These are phyloP conservation scores for Annulohypoxylon truncatum DNA, from an alignment of 2,329 filamentous ascomycete genomes.

Conservation along the genomic window DNA sequence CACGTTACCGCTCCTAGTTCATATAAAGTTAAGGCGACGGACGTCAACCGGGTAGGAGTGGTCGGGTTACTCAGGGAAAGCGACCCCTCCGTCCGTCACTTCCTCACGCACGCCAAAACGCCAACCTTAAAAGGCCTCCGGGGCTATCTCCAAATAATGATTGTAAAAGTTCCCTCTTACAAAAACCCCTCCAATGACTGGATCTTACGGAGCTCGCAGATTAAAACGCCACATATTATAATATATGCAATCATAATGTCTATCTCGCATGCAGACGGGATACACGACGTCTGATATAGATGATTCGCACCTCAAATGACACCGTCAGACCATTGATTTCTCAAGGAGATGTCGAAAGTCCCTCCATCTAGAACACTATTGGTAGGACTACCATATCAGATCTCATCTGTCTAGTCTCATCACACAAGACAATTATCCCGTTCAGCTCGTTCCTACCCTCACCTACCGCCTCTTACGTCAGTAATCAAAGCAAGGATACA, in stretches of 20 bases:
- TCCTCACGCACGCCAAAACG: neutral
- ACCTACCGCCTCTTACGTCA: slow-evolving; percentile 52
- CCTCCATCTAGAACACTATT: slow-evolving; percentile 52
- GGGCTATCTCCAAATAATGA: neutral
- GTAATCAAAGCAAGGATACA: slow-evolving; percentile 54
- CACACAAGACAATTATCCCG: slow-evolving; percentile 48
- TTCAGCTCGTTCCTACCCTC: slow-evolving; percentile 51
- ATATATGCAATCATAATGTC: slow-evolving; percentile 46
- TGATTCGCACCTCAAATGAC: slow-evolving; percentile 54
- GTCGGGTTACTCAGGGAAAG: neutral
- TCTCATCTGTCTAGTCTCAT: slow-evolving; percentile 58
- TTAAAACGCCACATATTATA: slow-evolving; percentile 14
- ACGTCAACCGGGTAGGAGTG: neutral
- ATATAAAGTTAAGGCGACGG: too few species aligned
- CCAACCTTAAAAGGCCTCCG: neutral
- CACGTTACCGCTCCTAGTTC: too few species aligned
- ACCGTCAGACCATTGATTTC: slow-evolving; percentile 47
- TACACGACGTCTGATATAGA: slow-evolving; percentile 52
- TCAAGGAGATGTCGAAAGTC: slow-evolving; percentile 22
- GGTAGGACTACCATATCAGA: slow-evolving; percentile 53
- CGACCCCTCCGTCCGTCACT: neutral
- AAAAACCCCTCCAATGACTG: neutral
- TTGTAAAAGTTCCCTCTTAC: neutral
- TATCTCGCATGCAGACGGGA: slow-evolving; percentile 57
- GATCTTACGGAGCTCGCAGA: neutral